A percentile compares a stretch with the other conserved stretches of the same genome.
phyloP scores from a whole-genome alignment of 129 eudicot genomes.

The Silybum marianum region DNA sequence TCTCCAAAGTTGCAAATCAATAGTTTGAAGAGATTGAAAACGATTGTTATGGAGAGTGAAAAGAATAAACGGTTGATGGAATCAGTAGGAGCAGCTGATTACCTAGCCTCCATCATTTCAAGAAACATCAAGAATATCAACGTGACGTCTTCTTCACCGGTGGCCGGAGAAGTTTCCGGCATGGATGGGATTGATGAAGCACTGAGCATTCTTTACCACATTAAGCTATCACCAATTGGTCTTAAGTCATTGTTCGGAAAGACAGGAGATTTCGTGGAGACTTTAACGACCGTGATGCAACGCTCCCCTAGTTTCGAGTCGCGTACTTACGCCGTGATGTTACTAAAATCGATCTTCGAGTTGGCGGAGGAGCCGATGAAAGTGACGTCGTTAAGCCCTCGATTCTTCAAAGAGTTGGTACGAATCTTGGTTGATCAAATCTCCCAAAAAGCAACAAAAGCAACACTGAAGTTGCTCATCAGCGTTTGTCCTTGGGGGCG shows the following conservation, averaged over 20 bases:
- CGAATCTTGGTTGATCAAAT: slow-evolving; percentile 49
- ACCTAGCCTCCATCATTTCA: slow-evolving; percentile 28
- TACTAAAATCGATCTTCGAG: slow-evolving; percentile 48
- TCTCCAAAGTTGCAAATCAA: slow-evolving; percentile 30
- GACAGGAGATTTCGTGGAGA: slow-evolving; percentile 30
- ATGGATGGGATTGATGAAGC: slow-evolving; percentile 42
- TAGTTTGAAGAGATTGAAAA: slow-evolving; percentile 43
- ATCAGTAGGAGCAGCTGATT: slow-evolving; percentile 44
- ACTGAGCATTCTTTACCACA: slow-evolving; percentile 43
- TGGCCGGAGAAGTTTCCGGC: slow-evolving; percentile 35
- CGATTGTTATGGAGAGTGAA: slow-evolving; percentile 46
- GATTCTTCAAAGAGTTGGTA: slow-evolving; percentile 41
- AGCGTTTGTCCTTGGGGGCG: slow-evolving; percentile 55
- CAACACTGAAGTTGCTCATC: slow-evolving; percentile 48
- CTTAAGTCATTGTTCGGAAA: slow-evolving; percentile 36
- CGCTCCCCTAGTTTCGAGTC: slow-evolving; percentile 47
- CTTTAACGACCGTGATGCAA: slow-evolving; percentile 45
- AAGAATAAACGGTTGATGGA: slow-evolving; percentile 57
- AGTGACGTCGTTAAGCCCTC: slow-evolving; percentile 29
- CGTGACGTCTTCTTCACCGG: not conserved
- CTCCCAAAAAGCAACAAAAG: slow-evolving; percentile 51
- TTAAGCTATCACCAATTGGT: slow-evolving; percentile 41
- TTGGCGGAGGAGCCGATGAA: slow-evolving; percentile 58
- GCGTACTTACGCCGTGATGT: slow-evolving; percentile 53
- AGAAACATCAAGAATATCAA: not conserved